Percentiles rank a stretch among this genome's conserved stretches.
Evolutionary conservation across 2,329 filamentous ascomycete species (phyloP).

Genomic region (Colletotrichum brevisporum): DNA sequence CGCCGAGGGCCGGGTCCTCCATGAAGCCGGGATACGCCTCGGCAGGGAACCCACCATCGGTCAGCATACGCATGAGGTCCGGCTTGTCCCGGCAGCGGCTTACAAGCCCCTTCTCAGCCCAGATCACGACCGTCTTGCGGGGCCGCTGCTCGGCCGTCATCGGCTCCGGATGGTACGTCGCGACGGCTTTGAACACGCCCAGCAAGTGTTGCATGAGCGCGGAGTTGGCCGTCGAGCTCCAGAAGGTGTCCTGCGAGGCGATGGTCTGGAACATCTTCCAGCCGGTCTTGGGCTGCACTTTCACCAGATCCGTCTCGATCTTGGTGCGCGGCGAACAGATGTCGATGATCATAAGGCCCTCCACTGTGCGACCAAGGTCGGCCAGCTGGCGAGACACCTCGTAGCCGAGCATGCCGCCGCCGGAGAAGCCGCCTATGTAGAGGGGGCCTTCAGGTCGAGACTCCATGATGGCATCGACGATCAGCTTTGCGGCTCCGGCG

Average conservation of each 20-base stretch:
- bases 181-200: neutral
- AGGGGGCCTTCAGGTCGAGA: neutral
- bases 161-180: neutral
- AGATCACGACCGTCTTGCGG: neutral
- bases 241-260: neutral
- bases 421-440: constrained; percentile 17
- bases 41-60: neutral
- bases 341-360: constrained; percentile 16
- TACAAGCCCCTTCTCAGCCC: neutral
- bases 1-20: neutral
- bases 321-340: constrained; percentile 5
- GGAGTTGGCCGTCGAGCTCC: neutral
- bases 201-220: neutral
- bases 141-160: neutral
- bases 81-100: neutral
- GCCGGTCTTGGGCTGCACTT: neutral
- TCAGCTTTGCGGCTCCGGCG: constrained; percentile 10
- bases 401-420: constrained; percentile 14
- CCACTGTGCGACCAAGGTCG: neutral
- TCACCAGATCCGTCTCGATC: neutral
- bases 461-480: constrained; percentile 8
- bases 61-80: neutral
- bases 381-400: constrained; percentile 18
- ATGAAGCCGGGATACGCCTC: constrained; percentile 3
- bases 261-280: constrained; percentile 8